Evolutionary conservation across 1,284 basidiomycete genomes (phyloP).

Genomic region (Irpex sp.): DNA sequence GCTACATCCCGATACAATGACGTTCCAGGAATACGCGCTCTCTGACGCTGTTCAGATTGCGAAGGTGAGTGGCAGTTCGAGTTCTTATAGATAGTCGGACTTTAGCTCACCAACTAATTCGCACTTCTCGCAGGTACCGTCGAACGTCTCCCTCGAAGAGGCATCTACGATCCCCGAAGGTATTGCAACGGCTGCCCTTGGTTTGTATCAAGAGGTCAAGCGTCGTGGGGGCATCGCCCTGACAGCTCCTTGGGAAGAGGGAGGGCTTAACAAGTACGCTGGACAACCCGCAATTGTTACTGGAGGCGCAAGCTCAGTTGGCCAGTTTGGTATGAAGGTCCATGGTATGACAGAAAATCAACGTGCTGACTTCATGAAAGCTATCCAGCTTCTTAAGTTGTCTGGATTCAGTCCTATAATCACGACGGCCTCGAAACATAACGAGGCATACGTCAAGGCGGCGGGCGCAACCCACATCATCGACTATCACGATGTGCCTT

Average conservation of each 20-base stretch:
- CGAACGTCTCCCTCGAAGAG: slow-evolving; percentile 17
- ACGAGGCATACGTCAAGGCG: slow-evolving; percentile 37
- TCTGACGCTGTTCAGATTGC: slow-evolving; percentile 3
- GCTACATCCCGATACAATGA: slow-evolving; percentile 6
- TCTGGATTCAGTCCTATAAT: slow-evolving; percentile 52
- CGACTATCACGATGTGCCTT: slow-evolving; percentile 35
- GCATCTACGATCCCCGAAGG: slow-evolving; percentile 17
- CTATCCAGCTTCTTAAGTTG: slow-evolving; percentile 24
- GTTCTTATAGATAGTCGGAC: not conserved
- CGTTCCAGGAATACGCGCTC: slow-evolving; percentile 19
- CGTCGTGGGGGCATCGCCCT: slow-evolving; percentile 14
- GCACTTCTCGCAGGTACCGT: slow-evolving; percentile 10
- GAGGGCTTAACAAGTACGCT: slow-evolving; percentile 23
- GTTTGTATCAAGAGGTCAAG: slow-evolving; percentile 14
- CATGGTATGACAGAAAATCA: not conserved
- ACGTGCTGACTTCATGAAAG: slow-evolving; percentile 3
- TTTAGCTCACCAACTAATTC: not conserved
- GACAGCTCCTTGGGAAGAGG: slow-evolving; percentile 15
- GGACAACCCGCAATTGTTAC: slow-evolving; percentile 29
- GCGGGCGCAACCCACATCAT: slow-evolving; percentile 51
- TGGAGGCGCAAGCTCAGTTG: slow-evolving; percentile 35
- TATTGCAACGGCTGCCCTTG: slow-evolving; percentile 15
- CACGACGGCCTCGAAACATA: slow-evolving; percentile 41
- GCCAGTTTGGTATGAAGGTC: slow-evolving; percentile 28
- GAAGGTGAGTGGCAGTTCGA: slow-evolving; percentile 10